Evolutionary conservation across 2,329 filamentous ascomycete genomes (phyloP), one percentile per base, ranked within the genome.

Genomic region (Thermoascus crustaceus): DNA sequence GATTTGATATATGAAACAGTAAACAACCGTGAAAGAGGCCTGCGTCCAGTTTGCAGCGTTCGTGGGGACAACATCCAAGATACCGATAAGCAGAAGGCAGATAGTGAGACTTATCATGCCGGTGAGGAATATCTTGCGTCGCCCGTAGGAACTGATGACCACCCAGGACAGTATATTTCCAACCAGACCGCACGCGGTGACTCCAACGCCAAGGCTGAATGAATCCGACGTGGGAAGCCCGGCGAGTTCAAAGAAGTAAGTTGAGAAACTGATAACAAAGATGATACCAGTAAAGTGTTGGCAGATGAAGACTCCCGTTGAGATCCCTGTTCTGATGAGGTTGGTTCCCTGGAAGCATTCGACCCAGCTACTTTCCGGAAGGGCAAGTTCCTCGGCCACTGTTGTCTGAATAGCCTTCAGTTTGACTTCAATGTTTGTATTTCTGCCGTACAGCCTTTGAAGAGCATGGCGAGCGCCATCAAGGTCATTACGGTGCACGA

Each of bases 181-280:
- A 14, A 57, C 37, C 4, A 64, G 50, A 8, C 58, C 60, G 36
- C 53, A 57, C 2, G 53, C 57, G 1, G 54, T 61, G 10, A 56
- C 53, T 7, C 57, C 57, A 4, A 63, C 50, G 6, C 56, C 58
- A 7, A 60, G 45, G 9, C 57, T 45, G 37, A 63, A 63, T 2
- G 60, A 52, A 18, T 56, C 41, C 10, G 46, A 47, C 8, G 50
- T 44, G 5, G 47, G 43, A 6, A 64, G 41, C 3, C 53, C 53
- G 6, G 50, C 49, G 5, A 48, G 61, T 34, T 67, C 51, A 49
- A 70, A 69, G 53, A 70, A 71, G 47, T 69, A 71, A 4, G 60
- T 67, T 4, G 59, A 58, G 42, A 65, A 68, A 16, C 61, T 61
- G 9, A 58, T 42, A 10, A 66, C 61, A 32, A 69, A 61, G 52